A percentile compares a stretch with the other conserved stretches of the same genome.
Evolutionary conservation across 306 rosid genomes (phyloP).

Genomic region (Sicyos baderoa): DNA sequence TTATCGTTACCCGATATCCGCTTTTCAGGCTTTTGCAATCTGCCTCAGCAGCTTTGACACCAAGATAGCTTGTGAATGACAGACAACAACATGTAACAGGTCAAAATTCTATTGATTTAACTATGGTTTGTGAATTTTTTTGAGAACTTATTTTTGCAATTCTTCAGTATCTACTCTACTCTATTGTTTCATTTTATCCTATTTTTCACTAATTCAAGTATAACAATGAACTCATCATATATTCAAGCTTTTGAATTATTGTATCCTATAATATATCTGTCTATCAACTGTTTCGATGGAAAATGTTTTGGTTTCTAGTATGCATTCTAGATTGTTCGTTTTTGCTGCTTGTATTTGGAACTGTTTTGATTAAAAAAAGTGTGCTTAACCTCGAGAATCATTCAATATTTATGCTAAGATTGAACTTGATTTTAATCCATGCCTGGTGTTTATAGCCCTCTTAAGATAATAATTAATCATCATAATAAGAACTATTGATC

Average conservation of each 20-base stretch:
- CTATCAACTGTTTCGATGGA: neutral
- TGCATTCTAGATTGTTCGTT: neutral
- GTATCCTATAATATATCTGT: neutral
- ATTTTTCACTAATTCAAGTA: neutral
- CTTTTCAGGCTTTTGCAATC: constrained; percentile 70
- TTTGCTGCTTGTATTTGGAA: neutral
- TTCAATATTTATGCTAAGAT: too few species aligned
- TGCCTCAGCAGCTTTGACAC: constrained; percentile 82
- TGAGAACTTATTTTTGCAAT: neutral
- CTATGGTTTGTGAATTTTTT: neutral
- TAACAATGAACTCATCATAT: neutral
- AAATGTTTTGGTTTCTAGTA: neutral
- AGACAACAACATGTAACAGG: constrained; percentile 9
- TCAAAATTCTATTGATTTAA: neutral
- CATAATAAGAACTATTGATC: neutral
- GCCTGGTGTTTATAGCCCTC: too few species aligned
- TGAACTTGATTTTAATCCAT: too few species aligned
- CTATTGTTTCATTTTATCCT: neutral
- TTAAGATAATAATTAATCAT: neutral
- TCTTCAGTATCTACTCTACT: constrained; percentile 13
- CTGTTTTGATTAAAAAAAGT: neutral
- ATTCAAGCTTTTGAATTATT: neutral
- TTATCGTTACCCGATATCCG: constrained; percentile 62
- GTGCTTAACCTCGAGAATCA: neutral
- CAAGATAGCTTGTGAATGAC: constrained; percentile 73